Evolutionary conservation across 192 early-diverging fungal species (phyloP), one percentile per base, ranked within the genome.

Genomic region (Anaeromyces robustus): DNA sequence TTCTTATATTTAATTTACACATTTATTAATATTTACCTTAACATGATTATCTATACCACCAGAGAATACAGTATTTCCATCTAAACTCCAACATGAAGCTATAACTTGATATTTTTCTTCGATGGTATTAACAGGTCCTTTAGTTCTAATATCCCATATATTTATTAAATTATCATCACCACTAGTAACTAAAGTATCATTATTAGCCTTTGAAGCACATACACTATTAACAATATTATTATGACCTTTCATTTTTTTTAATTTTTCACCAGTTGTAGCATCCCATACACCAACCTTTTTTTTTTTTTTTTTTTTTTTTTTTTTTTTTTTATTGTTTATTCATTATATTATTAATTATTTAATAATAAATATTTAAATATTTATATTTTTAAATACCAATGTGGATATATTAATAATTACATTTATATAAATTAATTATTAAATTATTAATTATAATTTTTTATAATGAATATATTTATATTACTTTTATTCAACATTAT

Each of bases 11-110:
- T 32, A 32, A 7, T 7, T 32, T 32, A 32, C 11, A 32, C 11
- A 32, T 32, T 32, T 7, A 7, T 32, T 39, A 14, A 14, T 39
- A 29, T 82, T 83, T 82, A 88, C 92, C 41, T 87, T 92, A 81
- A 98, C 94, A 30, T 90, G 87, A 86, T 97, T 97, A 84, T 97
- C 96, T 29, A 98, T 87, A n/a, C 95, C 93, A 30, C 93, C 96
- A 26, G 91, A 85, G 84, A 93, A 99, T 2, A 98, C 88, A 29
- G 89, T 85, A 81, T 92, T 90, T 22, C 93, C 95, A 13, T 94
- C 92, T 78, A 88, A 88, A n/a, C 87, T 89, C 59, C 93, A 96
- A 19, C 86, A 89, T 5, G 91, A 86, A 0, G 95, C 89, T 18
- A 96, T 98, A 29, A 99, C 86, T 79, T 82, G 83, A 41, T 82